Conservation (phyloP, 2,329 filamentous ascomycete species). For the Venturia pyrina region DNA sequence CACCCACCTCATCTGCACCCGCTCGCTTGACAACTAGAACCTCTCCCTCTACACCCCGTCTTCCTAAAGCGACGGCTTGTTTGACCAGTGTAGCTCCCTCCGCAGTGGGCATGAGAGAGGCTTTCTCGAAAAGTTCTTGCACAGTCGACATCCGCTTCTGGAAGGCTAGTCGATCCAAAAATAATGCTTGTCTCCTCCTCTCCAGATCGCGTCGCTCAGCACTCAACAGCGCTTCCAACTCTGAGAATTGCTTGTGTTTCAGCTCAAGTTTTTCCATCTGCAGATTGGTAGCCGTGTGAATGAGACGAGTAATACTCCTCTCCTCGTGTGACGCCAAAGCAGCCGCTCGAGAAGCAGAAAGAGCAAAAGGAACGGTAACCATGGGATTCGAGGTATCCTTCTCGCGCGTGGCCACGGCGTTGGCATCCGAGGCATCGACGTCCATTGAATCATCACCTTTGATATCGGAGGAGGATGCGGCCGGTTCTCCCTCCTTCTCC, state of each 20-base stretch:
- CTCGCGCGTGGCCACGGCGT: slow-evolving; percentile 16
- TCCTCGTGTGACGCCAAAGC: slow-evolving; percentile 93
- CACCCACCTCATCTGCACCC: slow-evolving; percentile 7
- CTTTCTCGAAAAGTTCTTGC: slow-evolving; percentile 59
- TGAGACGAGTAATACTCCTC: slow-evolving; percentile 87
- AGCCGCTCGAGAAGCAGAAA: slow-evolving; percentile 75
- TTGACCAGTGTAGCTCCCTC: slow-evolving; percentile 8
- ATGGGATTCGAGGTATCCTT: slow-evolving; percentile 30
- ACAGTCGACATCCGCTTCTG: slow-evolving; percentile 77
- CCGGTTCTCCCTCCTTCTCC: slow-evolving; percentile 33
- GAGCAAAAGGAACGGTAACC: slow-evolving; percentile 72
- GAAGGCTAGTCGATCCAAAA: slow-evolving; percentile 84
- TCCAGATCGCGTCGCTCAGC: slow-evolving; percentile 90
- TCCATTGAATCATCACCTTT: slow-evolving; percentile 49
- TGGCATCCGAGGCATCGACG: slow-evolving; percentile 36
- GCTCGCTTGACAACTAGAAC: slow-evolving; percentile 13
- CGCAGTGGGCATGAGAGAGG: slow-evolving; percentile 17
- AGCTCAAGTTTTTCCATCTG: slow-evolving; percentile 93
- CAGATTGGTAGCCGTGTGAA: slow-evolving; percentile 84
- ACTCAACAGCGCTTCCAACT: slow-evolving; percentile 87
- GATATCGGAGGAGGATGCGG: slow-evolving; percentile 34
- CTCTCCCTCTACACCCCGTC: slow-evolving; percentile 7
- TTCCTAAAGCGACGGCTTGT: neutral
- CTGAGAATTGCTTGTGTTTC: slow-evolving; percentile 91
- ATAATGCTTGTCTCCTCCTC: slow-evolving; percentile 81